Base-by-base conservation (phyloP, 495 filamentous ascomycete genomes). In the Aspergillus leporis region DNA sequence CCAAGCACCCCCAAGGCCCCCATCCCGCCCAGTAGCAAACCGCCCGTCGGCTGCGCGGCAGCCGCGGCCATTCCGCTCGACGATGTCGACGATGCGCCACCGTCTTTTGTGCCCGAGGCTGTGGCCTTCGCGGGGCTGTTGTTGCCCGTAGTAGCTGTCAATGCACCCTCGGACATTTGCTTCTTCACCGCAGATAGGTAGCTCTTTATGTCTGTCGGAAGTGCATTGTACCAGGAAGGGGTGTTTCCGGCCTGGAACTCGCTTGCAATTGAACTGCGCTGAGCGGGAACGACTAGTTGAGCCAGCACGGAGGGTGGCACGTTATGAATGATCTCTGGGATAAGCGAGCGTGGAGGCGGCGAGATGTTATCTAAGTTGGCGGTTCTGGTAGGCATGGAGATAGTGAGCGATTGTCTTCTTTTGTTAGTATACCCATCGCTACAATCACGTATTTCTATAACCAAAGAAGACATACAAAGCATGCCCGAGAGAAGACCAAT, bases 301-400 rank as follows among this genome's bases (percentile, higher is more conserved):
- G 64, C 64, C 25, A 71, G 53, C 0, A 66, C 70, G 0, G 65
- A 61, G 10, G 70, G 36, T 13, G 72, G 72, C 13, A 74, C 60
- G 12, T 65, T 65, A 0, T 65, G 60, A 18, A 74, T 55, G 46
- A 73, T 67, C 30, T 71, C 66, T 6, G 55, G 58, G 41, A 74
- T 67, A 45, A 74, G 59, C 2, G 63, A 58, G 34, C 59, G 61
- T 0, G 70, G 70, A 0, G 70, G 66, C 21, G 67, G 59, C 12
- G 68, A 67, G 58, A 74, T 71, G 55, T 73, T 74, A 48, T 48
- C 67, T 22, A 73, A 68, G 53, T 72, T 70, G 25, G 62, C 48
- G 38, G 65, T 64, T 52, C 61, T 47, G 41, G 62, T 64, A 16
- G 63, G 54, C 8, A 61, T 55, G 18, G 62, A 9, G 30, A 56